Conservation (phyloP, 495 filamentous ascomycete species). For the Melanomma pulvis-pyrius region DNA sequence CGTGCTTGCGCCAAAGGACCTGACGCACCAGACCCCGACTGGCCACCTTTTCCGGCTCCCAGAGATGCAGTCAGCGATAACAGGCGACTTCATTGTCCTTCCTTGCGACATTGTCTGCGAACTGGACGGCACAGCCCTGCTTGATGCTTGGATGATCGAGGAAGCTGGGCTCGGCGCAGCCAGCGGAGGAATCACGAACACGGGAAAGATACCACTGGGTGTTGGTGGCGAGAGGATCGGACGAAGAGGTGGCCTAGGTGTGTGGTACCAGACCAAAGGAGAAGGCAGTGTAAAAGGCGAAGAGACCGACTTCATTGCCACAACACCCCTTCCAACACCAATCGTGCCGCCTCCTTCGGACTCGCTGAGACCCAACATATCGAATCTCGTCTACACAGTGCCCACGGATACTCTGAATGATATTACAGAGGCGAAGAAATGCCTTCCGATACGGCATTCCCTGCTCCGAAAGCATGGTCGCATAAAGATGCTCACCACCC, state of each 20-base stretch:
- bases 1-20: slow-evolving; percentile 69
- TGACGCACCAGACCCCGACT: slow-evolving; percentile 80
- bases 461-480: slow-evolving; percentile 71
- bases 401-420: slow-evolving; percentile 87
- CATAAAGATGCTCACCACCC: slow-evolving; percentile 74
- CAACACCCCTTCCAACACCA: slow-evolving; percentile 61
- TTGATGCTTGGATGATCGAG: slow-evolving; percentile 91
- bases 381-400: slow-evolving; percentile 70
- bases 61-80: slow-evolving; percentile 57
- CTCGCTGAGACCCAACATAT: slow-evolving; percentile 65
- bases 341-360: slow-evolving; percentile 59
- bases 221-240: slow-evolving; percentile 58
- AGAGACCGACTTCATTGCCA: slow-evolving; percentile 86
- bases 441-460: slow-evolving; percentile 69
- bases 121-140: slow-evolving; percentile 74
- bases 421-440: slow-evolving; percentile 69
- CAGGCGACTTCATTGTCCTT: slow-evolving; percentile 82
- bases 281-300: slow-evolving; percentile 79
- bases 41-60: slow-evolving; percentile 77
- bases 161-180: slow-evolving; percentile 65
- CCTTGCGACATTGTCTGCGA: slow-evolving; percentile 95
- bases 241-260: slow-evolving; percentile 74
- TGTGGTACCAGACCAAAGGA: slow-evolving; percentile 87
- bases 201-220: slow-evolving; percentile 45
- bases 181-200: slow-evolving; percentile 45